phyloP scores from a whole-genome alignment of 2,329 filamentous ascomycete genomes.

The Teratosphaeria viscida region DNA sequence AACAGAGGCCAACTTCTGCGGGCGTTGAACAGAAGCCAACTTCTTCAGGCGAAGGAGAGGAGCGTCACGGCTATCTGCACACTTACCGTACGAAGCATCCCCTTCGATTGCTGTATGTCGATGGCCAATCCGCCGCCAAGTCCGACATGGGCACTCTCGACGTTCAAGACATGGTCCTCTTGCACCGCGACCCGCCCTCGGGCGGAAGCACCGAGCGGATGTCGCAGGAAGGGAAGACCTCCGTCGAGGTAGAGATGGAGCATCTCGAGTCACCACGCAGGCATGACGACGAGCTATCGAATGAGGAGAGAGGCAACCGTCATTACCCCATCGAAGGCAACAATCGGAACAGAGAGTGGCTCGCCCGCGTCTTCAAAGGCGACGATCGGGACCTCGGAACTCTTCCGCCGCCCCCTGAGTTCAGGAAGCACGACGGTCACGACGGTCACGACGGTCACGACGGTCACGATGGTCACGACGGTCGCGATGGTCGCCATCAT shows the following conservation, averaged over 20 bases:
- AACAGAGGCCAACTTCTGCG: background rate
- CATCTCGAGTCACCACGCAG: background rate
- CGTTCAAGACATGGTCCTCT: conserved; percentile 53
- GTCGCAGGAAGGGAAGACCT: background rate
- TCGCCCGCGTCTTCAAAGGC: background rate
- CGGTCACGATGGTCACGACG: background rate
- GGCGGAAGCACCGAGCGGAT: background rate
- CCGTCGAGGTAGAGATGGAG: background rate
- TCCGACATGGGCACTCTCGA: conserved; percentile 56
- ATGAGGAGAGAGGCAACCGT: background rate
- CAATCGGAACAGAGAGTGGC: background rate
- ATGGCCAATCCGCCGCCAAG: conserved; percentile 61
- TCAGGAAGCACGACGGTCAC: background rate
- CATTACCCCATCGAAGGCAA: background rate
- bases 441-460: background rate
- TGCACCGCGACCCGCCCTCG: conserved; percentile 25
- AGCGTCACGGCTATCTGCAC: conserved; percentile 49
- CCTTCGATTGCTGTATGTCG: conserved; percentile 55
- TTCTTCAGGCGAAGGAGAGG: background rate
- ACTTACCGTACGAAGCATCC: conserved; percentile 51
- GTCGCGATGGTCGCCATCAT: background rate
- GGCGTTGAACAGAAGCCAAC: background rate
- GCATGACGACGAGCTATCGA: background rate
- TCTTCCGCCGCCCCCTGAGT: background rate
- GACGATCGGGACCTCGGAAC: background rate